Conservation (phyloP, 768 basidiomycete genomes). For the Pholiota microspora region DNA sequence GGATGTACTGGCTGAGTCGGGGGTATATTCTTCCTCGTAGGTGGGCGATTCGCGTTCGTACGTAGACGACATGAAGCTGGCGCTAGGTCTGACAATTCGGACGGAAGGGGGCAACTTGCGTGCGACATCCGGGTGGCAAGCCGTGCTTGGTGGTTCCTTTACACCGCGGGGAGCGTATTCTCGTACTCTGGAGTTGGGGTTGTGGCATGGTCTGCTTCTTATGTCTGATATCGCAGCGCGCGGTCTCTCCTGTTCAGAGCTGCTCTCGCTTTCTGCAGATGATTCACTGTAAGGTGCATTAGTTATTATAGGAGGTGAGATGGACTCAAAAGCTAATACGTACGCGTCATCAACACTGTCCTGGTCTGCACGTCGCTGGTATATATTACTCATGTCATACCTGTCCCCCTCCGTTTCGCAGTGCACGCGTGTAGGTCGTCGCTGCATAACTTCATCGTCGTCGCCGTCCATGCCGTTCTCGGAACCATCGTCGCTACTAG, state of each 20-base stretch:
- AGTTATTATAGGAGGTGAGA: background rate
- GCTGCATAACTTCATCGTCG: background rate
- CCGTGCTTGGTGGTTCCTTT: background rate
- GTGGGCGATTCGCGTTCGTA: background rate
- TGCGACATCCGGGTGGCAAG: background rate
- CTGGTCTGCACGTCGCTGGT: background rate
- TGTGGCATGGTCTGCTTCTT: background rate
- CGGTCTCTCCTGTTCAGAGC: conserved; percentile 2
- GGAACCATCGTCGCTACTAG: background rate
- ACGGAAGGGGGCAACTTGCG: background rate
- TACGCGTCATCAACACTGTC: background rate
- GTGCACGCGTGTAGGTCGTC: background rate
- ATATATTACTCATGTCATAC: background rate
- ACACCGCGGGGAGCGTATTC: background rate
- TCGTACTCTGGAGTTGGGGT: background rate
- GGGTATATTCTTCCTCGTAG: background rate
- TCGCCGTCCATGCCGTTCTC: background rate
- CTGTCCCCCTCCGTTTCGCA: background rate
- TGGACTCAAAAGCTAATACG: background rate
- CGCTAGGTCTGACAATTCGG: background rate
- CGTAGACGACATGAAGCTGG: background rate
- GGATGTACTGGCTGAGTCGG: background rate
- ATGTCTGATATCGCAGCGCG: conserved; percentile 4
- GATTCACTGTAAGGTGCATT: background rate
- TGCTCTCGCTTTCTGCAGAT: background rate